Base-by-base conservation (phyloP, 75 land plant species). In the Selaginella tamariscina region DNA sequence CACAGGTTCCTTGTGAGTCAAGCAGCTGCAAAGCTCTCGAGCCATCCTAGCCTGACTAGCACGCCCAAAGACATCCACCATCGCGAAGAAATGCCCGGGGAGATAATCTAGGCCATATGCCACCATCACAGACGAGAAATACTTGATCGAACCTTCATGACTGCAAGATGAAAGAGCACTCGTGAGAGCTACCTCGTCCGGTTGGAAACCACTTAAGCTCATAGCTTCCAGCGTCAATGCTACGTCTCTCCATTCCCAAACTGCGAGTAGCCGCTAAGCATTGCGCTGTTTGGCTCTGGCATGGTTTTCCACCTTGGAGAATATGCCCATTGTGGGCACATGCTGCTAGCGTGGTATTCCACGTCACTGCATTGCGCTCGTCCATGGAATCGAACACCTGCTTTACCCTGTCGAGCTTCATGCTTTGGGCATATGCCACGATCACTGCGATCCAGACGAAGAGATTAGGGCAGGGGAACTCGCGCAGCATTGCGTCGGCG, bases 401-500 rank as follows among this genome's bases (percentile, higher is more conserved):
- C 49, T 39, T 39, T 39, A 39, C 49, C 49, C 49, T 39, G 49
- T 39, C 15, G 49, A 39, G 49, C 49, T 39, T 39, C 49, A 39
- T 39, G 15, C 49, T 5, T 39, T 39, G 49, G 49, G 49, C 49
- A 39, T 39, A 39, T 39, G 49, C 15, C 49, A 39, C 49, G 49
- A 39, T 39, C 49, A 39, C 49, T 39, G 49, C 49, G 49, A 5
- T 39, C 49, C 49, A 39, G 49, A 39, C 49, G 49, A 39, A 39
- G 49, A 39, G 49, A 39, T 39, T 39, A 39, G 49, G 49, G 49
- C 15, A 39, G 49, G 49, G 49, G 49, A 39, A 5, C 15, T 39
- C 49, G 49, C 49, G 49, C 49, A 39, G 49, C 49, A 39, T 39
- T 39, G 49, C 49, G 49, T 39, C 49, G 49, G 49, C 49, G 49